phyloP scores from a whole-genome alignment of 495 filamentous ascomycete genomes.

The Daldinia childiae region DNA sequence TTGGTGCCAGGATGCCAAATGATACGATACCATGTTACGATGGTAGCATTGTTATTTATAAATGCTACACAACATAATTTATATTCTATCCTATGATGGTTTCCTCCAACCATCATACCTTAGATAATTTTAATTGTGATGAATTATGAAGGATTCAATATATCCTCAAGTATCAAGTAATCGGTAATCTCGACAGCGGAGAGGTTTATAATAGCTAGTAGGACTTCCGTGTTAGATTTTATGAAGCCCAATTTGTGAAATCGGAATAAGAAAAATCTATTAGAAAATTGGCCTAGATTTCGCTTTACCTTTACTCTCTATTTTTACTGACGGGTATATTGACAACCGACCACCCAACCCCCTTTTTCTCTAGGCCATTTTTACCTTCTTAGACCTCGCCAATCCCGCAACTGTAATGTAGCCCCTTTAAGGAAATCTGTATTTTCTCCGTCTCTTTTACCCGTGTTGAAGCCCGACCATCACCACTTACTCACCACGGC shows the following conservation, averaged over 20 bases:
- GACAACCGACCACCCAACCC: neutral
- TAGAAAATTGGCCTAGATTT: neutral
- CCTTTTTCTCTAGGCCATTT: neutral
- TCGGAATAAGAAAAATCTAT: neutral
- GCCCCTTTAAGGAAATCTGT: neutral
- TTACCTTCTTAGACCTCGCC: neutral
- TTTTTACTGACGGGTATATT: constrained; percentile 16
- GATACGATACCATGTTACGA: constrained; percentile 6
- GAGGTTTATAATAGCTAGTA: too few relatives aligned
- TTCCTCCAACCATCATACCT: neutral
- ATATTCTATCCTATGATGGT: neutral
- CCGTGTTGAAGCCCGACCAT: neutral
- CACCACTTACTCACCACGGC: constrained; percentile 39
- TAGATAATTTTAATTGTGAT: neutral
- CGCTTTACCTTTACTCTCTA: neutral
- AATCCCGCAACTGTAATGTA: neutral
- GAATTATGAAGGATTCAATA: neutral
- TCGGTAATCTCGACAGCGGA: too few relatives aligned
- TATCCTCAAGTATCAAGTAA: neutral
- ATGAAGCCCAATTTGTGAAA: neutral
- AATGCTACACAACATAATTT: constrained; percentile 14
- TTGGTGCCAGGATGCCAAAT: neutral
- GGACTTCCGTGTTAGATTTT: neutral
- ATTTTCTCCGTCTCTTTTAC: neutral
- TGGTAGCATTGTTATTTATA: constrained; percentile 5